Conservation (phyloP, 371 early-diverging fungal species). For the Saksenaea oblongispora region DNA sequence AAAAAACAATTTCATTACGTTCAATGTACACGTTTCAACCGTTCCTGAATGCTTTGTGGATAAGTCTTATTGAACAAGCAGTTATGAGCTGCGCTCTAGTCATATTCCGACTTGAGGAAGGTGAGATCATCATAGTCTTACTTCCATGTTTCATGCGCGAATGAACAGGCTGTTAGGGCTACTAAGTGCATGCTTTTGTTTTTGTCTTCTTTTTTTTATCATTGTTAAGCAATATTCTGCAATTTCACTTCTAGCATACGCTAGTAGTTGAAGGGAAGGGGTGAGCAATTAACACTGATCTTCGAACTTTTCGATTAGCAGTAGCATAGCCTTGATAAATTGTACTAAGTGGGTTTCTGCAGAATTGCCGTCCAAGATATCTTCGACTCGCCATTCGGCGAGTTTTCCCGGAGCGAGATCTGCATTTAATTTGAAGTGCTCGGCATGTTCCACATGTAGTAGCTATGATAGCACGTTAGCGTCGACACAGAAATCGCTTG, state of each 20-base stretch:
- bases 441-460: slow-evolving; percentile 16
- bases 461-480: slow-evolving; percentile 15
- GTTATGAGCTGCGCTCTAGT: too few species aligned
- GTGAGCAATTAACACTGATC: neutral
- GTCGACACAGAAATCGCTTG: neutral
- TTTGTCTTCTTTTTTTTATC: too few species aligned
- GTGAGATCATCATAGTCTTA: too few species aligned
- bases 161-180: too few species aligned
- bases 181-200: too few species aligned
- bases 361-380: slow-evolving; percentile 28
- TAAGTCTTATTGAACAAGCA: too few species aligned
- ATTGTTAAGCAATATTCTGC: too few species aligned
- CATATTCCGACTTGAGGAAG: too few species aligned
- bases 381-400: slow-evolving; percentile 37
- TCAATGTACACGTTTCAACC: too few species aligned
- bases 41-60: too few species aligned
- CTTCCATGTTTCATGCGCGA: too few species aligned
- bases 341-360: neutral
- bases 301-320: neutral
- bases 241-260: neutral
- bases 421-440: slow-evolving; percentile 31
- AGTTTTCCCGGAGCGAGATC: slow-evolving; percentile 28
- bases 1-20: too few species aligned
- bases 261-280: neutral
- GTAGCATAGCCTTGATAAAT: neutral